These are phyloP conservation scores for Aphanomyces invadans DNA, from an alignment of 352 stramenopile species.

Conservation along the genomic window DNA sequence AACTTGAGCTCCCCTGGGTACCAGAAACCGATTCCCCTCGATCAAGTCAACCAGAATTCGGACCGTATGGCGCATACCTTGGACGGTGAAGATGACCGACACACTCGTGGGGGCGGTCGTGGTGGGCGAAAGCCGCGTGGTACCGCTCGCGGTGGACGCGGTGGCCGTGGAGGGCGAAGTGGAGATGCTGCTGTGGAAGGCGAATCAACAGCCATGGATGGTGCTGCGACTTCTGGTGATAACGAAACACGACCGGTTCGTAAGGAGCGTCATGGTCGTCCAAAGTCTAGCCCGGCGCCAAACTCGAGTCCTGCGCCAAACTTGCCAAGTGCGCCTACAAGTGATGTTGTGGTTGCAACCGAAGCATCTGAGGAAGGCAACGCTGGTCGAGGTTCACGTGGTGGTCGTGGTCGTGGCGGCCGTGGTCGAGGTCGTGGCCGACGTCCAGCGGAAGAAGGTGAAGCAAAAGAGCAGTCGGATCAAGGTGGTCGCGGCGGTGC, in stretches of 20 bases:
- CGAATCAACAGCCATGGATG: background rate
- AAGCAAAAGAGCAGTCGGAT: background rate
- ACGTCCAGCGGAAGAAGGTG: background rate
- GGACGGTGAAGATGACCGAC: background rate
- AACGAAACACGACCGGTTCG: background rate
- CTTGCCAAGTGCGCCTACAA: background rate
- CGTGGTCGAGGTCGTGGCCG: background rate
- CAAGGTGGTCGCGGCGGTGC: conserved; percentile 21
- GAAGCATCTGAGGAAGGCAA: background rate
- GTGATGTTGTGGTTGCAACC: background rate
- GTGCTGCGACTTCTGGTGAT: background rate
- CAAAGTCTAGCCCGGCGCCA: background rate
- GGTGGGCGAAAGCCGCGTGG: conserved; percentile 19
- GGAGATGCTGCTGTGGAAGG: background rate
- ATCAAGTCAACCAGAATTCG: background rate
- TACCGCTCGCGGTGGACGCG: conserved; percentile 1
- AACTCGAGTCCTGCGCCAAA: background rate
- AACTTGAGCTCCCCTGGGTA: conserved; percentile 54
- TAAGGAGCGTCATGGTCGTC: background rate
- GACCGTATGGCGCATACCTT: background rate
- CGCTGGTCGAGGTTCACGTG: conserved; percentile 22
- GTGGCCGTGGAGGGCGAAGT: conserved; percentile 10
- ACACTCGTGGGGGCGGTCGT: conserved; percentile 12
- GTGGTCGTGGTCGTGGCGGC: conserved; percentile 11
- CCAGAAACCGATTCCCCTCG: conserved; percentile 51